These are phyloP conservation scores for Schizosaccharomyces japonicus DNA, from an alignment of 805 yeast genomes.

Conservation along the genomic window DNA sequence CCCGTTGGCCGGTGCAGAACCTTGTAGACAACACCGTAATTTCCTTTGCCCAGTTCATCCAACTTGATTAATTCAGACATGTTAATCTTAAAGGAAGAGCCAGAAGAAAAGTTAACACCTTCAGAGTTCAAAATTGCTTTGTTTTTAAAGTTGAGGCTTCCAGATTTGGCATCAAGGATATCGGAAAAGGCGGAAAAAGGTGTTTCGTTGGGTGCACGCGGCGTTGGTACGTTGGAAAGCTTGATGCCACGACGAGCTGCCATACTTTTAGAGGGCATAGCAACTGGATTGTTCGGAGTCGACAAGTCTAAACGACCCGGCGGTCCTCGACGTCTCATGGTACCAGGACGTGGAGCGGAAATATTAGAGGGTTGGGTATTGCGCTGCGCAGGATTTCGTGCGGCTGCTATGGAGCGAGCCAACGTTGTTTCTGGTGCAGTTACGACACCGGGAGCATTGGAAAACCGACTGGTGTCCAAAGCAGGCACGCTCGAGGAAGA, in stretches of 20 bases:
- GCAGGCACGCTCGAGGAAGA: no score
- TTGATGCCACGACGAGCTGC: constrained; percentile 1
- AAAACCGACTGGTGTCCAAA: not conserved
- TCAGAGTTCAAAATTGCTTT: constrained; percentile 77
- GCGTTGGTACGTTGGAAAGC: not conserved
- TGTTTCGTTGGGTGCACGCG: not conserved
- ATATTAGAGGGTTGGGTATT: no score
- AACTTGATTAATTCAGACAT: constrained; percentile 47
- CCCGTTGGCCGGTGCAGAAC: constrained; percentile 84
- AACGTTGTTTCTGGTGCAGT: not conserved
- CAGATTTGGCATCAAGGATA: constrained; percentile 77
- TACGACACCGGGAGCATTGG: not conserved
- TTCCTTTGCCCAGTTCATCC: constrained; percentile 83
- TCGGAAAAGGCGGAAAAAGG: constrained; percentile 64
- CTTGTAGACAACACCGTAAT: constrained; percentile 85
- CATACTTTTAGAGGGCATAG: constrained; percentile 1
- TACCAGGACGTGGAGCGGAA: no score
- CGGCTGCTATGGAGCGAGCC: not conserved
- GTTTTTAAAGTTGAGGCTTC: constrained; percentile 75
- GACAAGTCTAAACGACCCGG: not conserved
- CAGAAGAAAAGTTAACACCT: constrained; percentile 77
- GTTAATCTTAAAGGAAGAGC: constrained; percentile 65
- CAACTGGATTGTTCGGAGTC: not conserved
- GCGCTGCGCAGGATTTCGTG: not conserved
- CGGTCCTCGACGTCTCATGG: not conserved